phyloP scores from a whole-genome alignment of 805 yeast genomes.

The Pichia cabralensis region DNA sequence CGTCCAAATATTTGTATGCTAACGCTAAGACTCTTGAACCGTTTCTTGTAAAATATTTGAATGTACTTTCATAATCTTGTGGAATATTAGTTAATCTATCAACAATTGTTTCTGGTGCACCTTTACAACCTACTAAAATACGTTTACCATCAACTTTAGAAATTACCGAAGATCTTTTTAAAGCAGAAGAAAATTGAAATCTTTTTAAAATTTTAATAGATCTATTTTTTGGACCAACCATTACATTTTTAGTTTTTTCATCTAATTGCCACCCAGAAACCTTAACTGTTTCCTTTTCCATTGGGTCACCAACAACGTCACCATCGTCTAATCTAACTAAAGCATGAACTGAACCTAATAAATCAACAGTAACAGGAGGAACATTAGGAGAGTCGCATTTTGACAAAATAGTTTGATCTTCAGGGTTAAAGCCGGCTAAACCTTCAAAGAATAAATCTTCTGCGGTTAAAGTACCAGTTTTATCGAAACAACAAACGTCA shows the following conservation, averaged over 20 bases:
- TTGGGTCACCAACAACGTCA: slow-evolving; percentile 96
- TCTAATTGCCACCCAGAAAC: slow-evolving; percentile 83
- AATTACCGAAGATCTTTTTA: slow-evolving; percentile 89
- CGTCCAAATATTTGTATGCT: slow-evolving; percentile 64
- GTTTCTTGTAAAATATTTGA: slow-evolving; percentile 83
- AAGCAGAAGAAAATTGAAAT: slow-evolving; percentile 92
- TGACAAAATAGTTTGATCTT: slow-evolving; percentile 44
- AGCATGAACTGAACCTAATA: slow-evolving; percentile 94
- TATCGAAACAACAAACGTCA: slow-evolving; percentile 97
- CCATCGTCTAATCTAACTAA: slow-evolving; percentile 91
- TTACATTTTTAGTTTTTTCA: slow-evolving; percentile 50
- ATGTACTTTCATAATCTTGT: slow-evolving; percentile 69
- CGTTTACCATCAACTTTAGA: slow-evolving; percentile 42
- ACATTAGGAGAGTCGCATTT: slow-evolving; percentile 44
- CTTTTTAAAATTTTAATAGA: slow-evolving; percentile 70
- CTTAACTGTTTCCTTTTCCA: slow-evolving; percentile 93
- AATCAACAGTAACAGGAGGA: slow-evolving; percentile 57
- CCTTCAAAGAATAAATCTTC: slow-evolving; percentile 97
- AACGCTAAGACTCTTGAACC: slow-evolving; percentile 97
- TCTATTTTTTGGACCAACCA: slow-evolving; percentile 33
- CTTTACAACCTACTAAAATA: slow-evolving; percentile 81
- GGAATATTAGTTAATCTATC: slow-evolving; percentile 67
- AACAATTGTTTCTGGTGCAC: slow-evolving; percentile 95
- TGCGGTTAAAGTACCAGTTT: slow-evolving; percentile 96
- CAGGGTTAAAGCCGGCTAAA: slow-evolving; percentile 64